Base-by-base conservation (phyloP, 164 flowering plant genomes). In the Chimonanthus praecox region DNA sequence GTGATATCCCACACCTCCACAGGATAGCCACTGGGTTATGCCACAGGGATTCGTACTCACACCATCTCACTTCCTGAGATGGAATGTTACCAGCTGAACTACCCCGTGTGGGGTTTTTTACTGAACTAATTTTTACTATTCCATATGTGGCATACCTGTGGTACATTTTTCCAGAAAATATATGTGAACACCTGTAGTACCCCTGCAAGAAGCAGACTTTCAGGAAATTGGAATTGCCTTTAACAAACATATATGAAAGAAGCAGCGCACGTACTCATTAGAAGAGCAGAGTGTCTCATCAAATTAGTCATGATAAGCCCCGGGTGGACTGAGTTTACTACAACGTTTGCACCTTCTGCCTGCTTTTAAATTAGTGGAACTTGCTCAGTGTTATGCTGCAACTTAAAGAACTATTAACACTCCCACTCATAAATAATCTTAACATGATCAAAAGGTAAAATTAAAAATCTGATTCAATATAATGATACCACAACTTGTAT, bases 221-320 rank as follows among this genome's bases (percentile, higher is more conserved):
- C 0, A 67, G 43, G 64, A 1, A 6, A 47, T 11, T 8, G 48
- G 5, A 72, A 18, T 49, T 60, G 68, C 6, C 48, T 60, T 4
- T 33, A 9, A 16, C 54, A 21, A 47, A 54, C 20, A 21, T 62
- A 2, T 15, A 60, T 13, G 1, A 16, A 9, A 7, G 15, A 16
- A 43, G 16, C 15, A 43, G 46, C 47, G 10, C 16, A 49, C 88
- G 43, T 86, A 94, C 98, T 85, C 88, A 92, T 88, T 11, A 83
- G 49, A 50, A 82, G 2, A 5, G 78, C 73, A 70, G 97, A 86
- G 76, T 95, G 86, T 69, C 80, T 82, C 80, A 93, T 78, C 70
- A 95, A 86, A 76, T 87, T 87, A 6, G 99, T 95, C 91, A 88
- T 88, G 51, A 95, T 93, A 45, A 95, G 61, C 50, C 99, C 99